Conservation (phyloP, 495 filamentous ascomycete species). For the Acidomyces sp. region DNA sequence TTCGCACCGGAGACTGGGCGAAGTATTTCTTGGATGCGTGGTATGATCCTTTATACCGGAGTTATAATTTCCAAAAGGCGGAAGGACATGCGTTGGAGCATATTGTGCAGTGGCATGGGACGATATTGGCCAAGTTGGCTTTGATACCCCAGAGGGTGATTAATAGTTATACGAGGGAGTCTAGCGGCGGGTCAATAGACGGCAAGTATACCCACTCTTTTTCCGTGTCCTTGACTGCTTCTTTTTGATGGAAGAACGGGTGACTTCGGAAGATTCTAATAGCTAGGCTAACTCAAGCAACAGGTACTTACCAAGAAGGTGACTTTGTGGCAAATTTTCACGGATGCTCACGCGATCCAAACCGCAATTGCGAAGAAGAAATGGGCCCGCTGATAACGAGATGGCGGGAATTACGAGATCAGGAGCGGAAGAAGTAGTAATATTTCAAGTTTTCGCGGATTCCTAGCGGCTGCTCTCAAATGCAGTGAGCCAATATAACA, state of each 20-base stretch:
- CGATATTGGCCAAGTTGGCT: slow-evolving; percentile 75
- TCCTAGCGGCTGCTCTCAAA: too few relatives aligned
- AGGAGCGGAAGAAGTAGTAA: slow-evolving; percentile 10
- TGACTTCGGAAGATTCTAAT: too few relatives aligned
- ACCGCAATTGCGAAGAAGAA: slow-evolving; percentile 57
- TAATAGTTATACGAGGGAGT: slow-evolving; percentile 57
- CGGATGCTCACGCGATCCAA: slow-evolving; percentile 47
- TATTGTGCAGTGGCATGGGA: slow-evolving; percentile 76
- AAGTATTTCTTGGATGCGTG: slow-evolving; percentile 88
- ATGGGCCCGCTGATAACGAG: slow-evolving; percentile 32
- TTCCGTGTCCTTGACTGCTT: neutral
- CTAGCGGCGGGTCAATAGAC: slow-evolving; percentile 26
- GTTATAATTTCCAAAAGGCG: slow-evolving; percentile 89
- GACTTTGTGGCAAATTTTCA: slow-evolving; percentile 71
- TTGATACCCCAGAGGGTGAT: slow-evolving; percentile 70
- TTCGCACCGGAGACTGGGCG: slow-evolving; percentile 78
- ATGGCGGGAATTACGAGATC: slow-evolving; percentile 21
- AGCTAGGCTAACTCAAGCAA: too few relatives aligned
- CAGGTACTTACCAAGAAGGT: slow-evolving; percentile 59
- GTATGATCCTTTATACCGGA: slow-evolving; percentile 88
- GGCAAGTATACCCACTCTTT: slow-evolving; percentile 1
- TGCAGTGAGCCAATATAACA: too few relatives aligned
- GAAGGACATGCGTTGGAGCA: slow-evolving; percentile 76
- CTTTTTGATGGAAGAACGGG: too few relatives aligned
- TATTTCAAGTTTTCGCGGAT: too few relatives aligned